Conservation (phyloP, 2,329 filamentous ascomycete genomes). For the Penicillium sp. region DNA sequence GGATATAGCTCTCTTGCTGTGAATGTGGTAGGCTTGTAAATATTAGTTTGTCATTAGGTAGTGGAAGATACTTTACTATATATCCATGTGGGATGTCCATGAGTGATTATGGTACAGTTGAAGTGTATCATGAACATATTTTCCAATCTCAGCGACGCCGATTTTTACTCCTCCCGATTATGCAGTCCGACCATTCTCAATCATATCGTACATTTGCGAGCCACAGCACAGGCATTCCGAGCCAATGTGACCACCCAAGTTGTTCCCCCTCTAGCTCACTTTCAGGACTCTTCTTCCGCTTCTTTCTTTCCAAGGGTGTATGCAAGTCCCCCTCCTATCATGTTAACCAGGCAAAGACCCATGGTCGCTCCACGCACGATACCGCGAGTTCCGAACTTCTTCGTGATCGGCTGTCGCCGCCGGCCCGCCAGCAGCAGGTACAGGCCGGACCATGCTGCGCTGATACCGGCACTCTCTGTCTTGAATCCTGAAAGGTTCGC, state of each 20-base stretch:
- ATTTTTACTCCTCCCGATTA: no score
- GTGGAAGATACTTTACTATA: no score
- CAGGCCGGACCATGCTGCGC: slow-evolving; percentile 67
- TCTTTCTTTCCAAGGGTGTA: slow-evolving; percentile 50
- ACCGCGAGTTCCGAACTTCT: slow-evolving; percentile 51
- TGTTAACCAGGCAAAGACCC: slow-evolving; percentile 51
- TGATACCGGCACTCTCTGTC: slow-evolving; percentile 66
- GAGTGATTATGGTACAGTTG: no score
- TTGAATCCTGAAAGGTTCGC: slow-evolving; percentile 67
- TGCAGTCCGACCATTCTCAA: not conserved
- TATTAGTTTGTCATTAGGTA: no score
- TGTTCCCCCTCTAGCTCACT: not conserved
- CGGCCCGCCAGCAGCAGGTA: slow-evolving; percentile 67
- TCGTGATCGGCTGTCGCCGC: slow-evolving; percentile 53
- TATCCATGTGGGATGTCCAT: no score
- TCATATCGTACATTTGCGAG: slow-evolving; percentile 2
- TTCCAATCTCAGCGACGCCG: not conserved
- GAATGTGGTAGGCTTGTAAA: no score
- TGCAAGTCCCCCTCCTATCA: slow-evolving; percentile 51
- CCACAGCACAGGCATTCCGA: not conserved
- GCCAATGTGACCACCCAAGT: not conserved
- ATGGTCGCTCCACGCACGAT: slow-evolving; percentile 51
- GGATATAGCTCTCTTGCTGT: not conserved
- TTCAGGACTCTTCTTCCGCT: slow-evolving; percentile 37
- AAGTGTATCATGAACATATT: no score